Base-by-base conservation (phyloP, 2,329 filamentous ascomycete genomes). In the Periconia macrospinosa region DNA sequence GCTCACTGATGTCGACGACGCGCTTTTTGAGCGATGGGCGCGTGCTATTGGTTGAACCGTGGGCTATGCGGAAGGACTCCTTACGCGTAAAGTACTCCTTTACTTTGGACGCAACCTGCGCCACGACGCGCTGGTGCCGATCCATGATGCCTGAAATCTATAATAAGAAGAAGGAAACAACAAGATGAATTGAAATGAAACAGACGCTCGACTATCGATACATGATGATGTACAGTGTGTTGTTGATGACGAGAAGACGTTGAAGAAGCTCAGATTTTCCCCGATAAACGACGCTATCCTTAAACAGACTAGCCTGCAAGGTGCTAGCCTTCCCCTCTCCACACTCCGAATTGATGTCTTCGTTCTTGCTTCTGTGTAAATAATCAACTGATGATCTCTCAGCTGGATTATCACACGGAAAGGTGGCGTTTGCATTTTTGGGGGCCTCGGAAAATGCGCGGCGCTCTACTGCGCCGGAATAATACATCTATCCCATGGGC, bases 41-140 rank as follows among this genome's bases (percentile, higher is more conserved):
- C 37, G 89, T 92, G 72, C 85, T 90, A 75, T 90, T 91, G 23
- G 89, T 91, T 0, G 87, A 86, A 56, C 89, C 89, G 73, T 92
- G 89, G 62, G 86, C 89, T 67, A 92, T 86, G n/a, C 88, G 82
- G 72, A 90, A 92, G 2, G 86, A 83, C 66, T 81, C 74, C 50
- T 80, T 74, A 43, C 76, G 76, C 13, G 76, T 70, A 65, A 84
- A 77, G 68, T 83, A 84, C 13, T 72, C 63, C 47, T 75, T 75
- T 45, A 84, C 79, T 49, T 70, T 74, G 5, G 71, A 67, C 7
- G 80, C 75, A 30, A 84, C 78, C 43, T 66, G 60, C 30, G 75
- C 64, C 23, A 84, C 80, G 19, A 74, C 70, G 50, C 71, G 65
- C 50, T 75, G 66, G 60, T 83, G 77, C 19, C 68, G 65, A 18